Evolutionary conservation across 495 filamentous ascomycete genomes (phyloP), one percentile per base, ranked within the genome.

Genomic region (Penicillium tannophilum): DNA sequence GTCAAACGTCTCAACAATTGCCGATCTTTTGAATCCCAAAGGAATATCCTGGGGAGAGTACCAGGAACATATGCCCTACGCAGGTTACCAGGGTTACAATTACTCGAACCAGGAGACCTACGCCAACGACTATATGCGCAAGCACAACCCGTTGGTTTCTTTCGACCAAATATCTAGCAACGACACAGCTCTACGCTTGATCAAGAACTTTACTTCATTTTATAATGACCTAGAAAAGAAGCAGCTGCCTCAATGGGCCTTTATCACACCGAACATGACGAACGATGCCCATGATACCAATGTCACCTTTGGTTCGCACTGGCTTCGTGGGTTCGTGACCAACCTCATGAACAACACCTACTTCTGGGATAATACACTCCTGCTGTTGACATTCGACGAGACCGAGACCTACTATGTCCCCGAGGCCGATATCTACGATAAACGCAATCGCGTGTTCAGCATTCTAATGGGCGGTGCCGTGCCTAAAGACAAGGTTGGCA

Each of bases 1-100:
- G 82, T 85, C 48, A 14, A 47, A 47, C 10, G 44, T 47, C 4
- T 47, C 44, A 3, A 26, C 44, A 3, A 9, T 47, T 14, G 20
- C 44, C 9, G 44, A 47, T 26, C 44, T 47, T 6, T 23, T 47
- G 4, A 14, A 47, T 26, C 7, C 44, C 23, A 47, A 47, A 20
- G 20, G 44, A 9, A 26, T 47, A 20, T 47, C 44, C 9, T 47
- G 20, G 44, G 44, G 6, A 9, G 44, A 47, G 10, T 47, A 47
- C 23, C 44, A 47, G 23, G 19, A 47, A 14, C 19, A 47, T 28
- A 47, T 47, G 17, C 19, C 44, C 6, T 47, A 47, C 23, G 20
- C 44, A 3, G 44, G 44, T 5, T 47, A 23, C 44, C 44, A 47
- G 20, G 20, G 44, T 6, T 47, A 26, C 23, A 47, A 47, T 11